Conservation (phyloP, 2,329 filamentous ascomycete genomes). For the Thermothelomyces thermophilus region DNA sequence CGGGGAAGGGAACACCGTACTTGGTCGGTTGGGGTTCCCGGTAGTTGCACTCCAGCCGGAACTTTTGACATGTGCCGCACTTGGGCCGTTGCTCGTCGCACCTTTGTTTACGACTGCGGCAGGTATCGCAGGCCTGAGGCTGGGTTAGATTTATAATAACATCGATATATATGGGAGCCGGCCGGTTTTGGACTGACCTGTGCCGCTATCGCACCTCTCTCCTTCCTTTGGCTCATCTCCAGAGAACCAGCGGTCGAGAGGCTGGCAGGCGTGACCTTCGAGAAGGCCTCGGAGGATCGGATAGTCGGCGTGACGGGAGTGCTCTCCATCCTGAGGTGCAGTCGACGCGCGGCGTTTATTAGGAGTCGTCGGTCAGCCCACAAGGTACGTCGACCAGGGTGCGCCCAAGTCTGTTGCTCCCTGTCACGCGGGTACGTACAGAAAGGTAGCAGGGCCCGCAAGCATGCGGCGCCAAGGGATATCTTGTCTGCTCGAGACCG, state of each 20-base stretch:
- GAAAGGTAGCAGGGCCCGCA: background rate
- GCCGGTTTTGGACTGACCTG: slow-evolving; percentile 30
- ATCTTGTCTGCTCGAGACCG: slow-evolving; percentile 1
- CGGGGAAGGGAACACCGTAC: slow-evolving; percentile 31
- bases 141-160: background rate
- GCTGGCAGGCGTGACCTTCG: slow-evolving; percentile 1
- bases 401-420: background rate
- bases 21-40: slow-evolving; percentile 56
- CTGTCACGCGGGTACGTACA: background rate
- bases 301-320: slow-evolving; percentile 11
- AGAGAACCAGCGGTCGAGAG: slow-evolving; percentile 1
- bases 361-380: background rate
- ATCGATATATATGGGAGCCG: too few relatives aligned
- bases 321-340: slow-evolving; percentile 12
- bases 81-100: slow-evolving; percentile 58
- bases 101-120: slow-evolving; percentile 54
- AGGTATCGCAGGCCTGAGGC: slow-evolving; percentile 51
- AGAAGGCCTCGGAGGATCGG: background rate
- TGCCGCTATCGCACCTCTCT: slow-evolving; percentile 43
- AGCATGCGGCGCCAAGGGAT: background rate
- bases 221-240: slow-evolving; percentile 31
- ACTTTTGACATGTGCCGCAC: slow-evolving; percentile 52
- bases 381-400: background rate
- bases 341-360: background rate
- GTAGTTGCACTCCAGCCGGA: slow-evolving; percentile 54